These are phyloP conservation scores for Raffaelea arxii DNA, from an alignment of 2,329 filamentous ascomycete species.

Conservation along the genomic window DNA sequence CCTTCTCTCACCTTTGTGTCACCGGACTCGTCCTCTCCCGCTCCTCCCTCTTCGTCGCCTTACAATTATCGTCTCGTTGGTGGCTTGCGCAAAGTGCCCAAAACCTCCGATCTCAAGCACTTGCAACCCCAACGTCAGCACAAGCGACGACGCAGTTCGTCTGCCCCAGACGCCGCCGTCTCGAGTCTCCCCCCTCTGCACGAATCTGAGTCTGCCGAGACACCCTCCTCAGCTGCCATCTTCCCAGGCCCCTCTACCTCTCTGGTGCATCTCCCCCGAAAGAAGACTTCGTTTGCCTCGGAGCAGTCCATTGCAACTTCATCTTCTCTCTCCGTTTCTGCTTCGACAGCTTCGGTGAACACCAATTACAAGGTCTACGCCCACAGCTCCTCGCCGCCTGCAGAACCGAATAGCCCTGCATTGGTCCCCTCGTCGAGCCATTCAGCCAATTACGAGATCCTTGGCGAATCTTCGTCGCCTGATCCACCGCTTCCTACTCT, in stretches of 20 bases:
- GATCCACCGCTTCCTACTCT: constrained; percentile 23
- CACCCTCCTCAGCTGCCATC: not conserved
- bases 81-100: constrained; percentile 43
- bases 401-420: constrained; percentile 28
- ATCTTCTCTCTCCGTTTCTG: constrained; percentile 23
- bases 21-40: not conserved
- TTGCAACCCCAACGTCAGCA: constrained; percentile 25
- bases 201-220: too few relatives aligned
- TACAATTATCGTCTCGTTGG: constrained; percentile 47
- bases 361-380: constrained; percentile 47
- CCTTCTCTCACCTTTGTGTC: not conserved
- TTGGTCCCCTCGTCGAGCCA: constrained; percentile 29
- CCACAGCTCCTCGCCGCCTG: constrained; percentile 30
- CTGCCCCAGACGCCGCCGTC: not conserved
- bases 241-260: not conserved
- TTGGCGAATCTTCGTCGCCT: constrained; percentile 40
- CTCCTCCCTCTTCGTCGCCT: constrained; percentile 21
- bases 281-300: constrained; percentile 29
- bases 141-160: not conserved
- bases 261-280: not conserved
- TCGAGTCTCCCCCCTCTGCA: not conserved
- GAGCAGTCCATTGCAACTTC: constrained; percentile 17
- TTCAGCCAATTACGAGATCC: constrained; percentile 39
- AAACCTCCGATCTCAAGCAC: constrained; percentile 32
- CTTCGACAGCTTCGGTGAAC: constrained; percentile 38